Evolutionary conservation across 768 basidiomycete species (phyloP).

Genomic region (Myochromella boudieri): DNA sequence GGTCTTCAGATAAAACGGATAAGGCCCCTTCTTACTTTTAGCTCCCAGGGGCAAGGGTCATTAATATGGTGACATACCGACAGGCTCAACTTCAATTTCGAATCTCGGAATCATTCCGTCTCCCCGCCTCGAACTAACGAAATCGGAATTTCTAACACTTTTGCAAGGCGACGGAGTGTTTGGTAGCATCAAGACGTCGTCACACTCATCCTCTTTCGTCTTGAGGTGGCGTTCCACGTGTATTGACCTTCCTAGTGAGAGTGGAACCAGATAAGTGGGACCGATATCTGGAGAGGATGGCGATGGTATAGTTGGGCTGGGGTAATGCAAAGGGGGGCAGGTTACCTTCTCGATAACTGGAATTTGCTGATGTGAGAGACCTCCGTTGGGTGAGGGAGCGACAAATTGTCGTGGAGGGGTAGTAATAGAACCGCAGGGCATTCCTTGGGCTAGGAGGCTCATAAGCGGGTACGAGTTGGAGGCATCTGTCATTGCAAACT

Average conservation of each 20-base stretch:
- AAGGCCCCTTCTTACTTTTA: background rate
- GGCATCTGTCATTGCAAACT: constrained; percentile 23
- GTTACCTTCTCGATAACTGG: background rate
- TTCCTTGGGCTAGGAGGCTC: too few relatives aligned
- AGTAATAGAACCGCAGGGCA: too few relatives aligned
- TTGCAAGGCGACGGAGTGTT: constrained; percentile 40
- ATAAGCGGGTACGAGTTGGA: constrained; percentile 32
- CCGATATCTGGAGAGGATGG: background rate
- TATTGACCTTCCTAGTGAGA: constrained; percentile 37
- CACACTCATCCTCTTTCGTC: constrained; percentile 27
- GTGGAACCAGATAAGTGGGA: constrained; percentile 22
- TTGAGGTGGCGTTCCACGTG: constrained; percentile 30
- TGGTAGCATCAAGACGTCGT: constrained; percentile 31
- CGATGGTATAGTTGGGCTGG: background rate
- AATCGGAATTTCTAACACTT: constrained; percentile 6
- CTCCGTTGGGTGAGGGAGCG: constrained; percentile 22
- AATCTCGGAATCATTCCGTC: constrained; percentile 35
- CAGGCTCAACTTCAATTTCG: constrained; percentile 24
- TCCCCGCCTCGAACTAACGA: constrained; percentile 4
- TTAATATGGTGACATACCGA: too few relatives aligned
- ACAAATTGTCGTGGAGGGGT: constrained; percentile 36
- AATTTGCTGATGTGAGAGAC: background rate
- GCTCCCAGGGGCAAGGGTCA: too few relatives aligned
- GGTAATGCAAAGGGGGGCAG: background rate
- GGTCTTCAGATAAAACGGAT: constrained; percentile 7